Conservation (phyloP, 2,329 filamentous ascomycete genomes). For the Talaromyces sp. region DNA sequence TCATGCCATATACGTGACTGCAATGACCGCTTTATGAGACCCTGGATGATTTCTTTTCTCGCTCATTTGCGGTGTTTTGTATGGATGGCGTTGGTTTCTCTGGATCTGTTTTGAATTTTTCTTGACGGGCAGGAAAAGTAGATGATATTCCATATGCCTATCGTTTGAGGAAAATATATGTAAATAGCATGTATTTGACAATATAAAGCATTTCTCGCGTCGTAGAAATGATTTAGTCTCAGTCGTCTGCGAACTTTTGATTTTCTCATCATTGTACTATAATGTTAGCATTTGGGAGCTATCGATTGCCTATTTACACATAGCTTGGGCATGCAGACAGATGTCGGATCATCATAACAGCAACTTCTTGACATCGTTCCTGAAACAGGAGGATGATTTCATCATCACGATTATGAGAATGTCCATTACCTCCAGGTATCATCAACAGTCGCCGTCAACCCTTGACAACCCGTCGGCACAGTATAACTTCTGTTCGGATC, state of each 20-base stretch:
- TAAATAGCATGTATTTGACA: background rate
- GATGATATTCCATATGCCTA: background rate
- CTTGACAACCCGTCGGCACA: constrained; percentile 36
- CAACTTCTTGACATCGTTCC: no score
- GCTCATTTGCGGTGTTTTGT: background rate
- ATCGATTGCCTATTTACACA: no score
- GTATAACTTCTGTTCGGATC: constrained; percentile 49
- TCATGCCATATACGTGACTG: background rate
- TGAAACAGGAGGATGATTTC: background rate
- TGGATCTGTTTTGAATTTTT: no score
- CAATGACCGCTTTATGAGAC: background rate
- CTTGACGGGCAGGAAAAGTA: background rate
- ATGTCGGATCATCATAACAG: background rate
- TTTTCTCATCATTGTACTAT: no score
- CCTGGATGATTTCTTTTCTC: background rate
- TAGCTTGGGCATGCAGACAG: no score
- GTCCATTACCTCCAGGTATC: constrained; percentile 37
- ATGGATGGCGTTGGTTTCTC: background rate
- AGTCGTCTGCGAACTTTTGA: no score
- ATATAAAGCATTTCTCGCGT: background rate
- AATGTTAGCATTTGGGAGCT: no score
- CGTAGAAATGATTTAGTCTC: background rate
- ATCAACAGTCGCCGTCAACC: constrained; percentile 32
- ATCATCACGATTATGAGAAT: no score
- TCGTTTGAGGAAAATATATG: background rate